Percentiles rank a stretch among this genome's conserved stretches.
These are phyloP conservation scores for Coffea humblotiana DNA, from an alignment of 305 asterid genomes.

Conservation along the genomic window DNA sequence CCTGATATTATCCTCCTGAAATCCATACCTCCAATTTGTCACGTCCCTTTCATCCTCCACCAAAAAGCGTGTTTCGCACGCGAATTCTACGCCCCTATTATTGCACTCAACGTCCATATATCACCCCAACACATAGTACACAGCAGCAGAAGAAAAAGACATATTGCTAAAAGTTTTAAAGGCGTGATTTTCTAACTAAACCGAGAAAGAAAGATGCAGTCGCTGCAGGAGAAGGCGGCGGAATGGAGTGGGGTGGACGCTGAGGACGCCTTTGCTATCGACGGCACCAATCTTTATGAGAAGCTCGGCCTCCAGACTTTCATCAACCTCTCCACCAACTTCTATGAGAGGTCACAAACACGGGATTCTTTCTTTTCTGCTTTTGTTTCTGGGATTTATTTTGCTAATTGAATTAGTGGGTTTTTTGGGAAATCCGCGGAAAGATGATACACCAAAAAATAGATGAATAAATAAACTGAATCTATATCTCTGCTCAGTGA, in stretches of 20 bases:
- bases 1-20: too few species aligned
- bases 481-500: slow-evolving; percentile 15
- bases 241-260: slow-evolving; percentile 80
- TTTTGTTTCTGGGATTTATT: neutral
- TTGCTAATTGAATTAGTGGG: slow-evolving; percentile 11
- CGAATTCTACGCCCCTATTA: slow-evolving; percentile 40
- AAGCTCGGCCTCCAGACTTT: slow-evolving; percentile 84
- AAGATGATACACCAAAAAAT: neutral
- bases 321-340: slow-evolving; percentile 79
- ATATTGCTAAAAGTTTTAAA: neutral
- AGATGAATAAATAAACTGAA: slow-evolving; percentile 4
- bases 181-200: neutral
- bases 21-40: too few species aligned
- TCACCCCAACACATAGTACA: neutral
- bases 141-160: neutral
- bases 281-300: slow-evolving; percentile 60
- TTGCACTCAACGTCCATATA: slow-evolving; percentile 6
- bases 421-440: neutral
- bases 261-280: slow-evolving; percentile 81
- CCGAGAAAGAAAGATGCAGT: slow-evolving; percentile 44
- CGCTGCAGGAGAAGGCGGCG: slow-evolving; percentile 87
- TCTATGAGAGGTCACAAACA: slow-evolving; percentile 65
- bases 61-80: slow-evolving; percentile 47
- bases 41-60: neutral
- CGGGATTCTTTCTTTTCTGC: neutral